Base-by-base conservation (phyloP, 345 rosid species). In the Clausena lansium region DNA sequence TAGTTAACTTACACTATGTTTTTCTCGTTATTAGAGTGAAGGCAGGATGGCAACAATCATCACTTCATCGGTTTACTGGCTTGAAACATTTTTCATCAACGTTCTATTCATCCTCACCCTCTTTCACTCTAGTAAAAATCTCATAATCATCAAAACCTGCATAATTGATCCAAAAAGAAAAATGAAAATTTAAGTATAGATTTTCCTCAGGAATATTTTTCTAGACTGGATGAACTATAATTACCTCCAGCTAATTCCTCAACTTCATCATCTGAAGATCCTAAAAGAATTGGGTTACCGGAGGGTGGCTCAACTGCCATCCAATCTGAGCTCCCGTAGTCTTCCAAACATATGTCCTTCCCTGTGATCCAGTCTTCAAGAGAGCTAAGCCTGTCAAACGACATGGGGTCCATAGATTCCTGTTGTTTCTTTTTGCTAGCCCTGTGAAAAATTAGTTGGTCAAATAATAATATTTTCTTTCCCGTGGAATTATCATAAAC, bases 141-240 rank as follows among this genome's bases (percentile, higher is more conserved):
- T 96, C 97, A 66, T 61, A 76, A 78, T 94, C 99, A 81, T 87
- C 86, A 33, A 96, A 96, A 25, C 95, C 98, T 96, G 91, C 88
- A 84, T 9, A 41, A 75, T 70, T 74, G 32, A 68, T 73, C 78
- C 74, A 58, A 33, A 45, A 8, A 76, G n/a, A n/a, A 33, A 33
- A 7, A 54, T 74, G 72, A 28, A 61, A 68, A 41, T 0, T 20
- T 25, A 9, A 39, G 75, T 25, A 58, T 65, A 33, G 8, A 35
- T 36, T 61, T 65, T 41, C 9, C 28, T 36, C 24, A 47, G 30
- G 50, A 41, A 67, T 38, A 30, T 25, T 77, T 72, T 78, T 68
- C 67, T 59, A 63, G 28, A 76, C 77, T 20, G 36, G 33, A 71
- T 45, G 35, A 68, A 74, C 58, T 64, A 13, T 35, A 73, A 52